Conservation (phyloP, 169 alveolate genomes). For the Perkinsus chesapeaki region DNA sequence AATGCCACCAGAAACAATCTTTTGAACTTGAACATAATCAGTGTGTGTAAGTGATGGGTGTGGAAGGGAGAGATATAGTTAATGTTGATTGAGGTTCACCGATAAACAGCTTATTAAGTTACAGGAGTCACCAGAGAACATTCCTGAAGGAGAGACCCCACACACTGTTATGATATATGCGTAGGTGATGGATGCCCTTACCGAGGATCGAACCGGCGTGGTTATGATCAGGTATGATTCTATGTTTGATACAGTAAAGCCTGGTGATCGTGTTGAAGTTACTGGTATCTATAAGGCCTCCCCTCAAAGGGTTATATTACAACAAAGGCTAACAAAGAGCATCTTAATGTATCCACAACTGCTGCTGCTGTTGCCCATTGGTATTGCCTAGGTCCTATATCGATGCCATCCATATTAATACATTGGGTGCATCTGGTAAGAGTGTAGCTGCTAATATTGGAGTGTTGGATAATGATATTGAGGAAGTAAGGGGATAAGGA, state of each 20-base stretch:
- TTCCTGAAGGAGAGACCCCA: slow-evolving; percentile 90
- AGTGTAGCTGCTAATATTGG: slow-evolving; percentile 25
- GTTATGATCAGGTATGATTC: slow-evolving; percentile 74
- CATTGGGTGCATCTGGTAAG: slow-evolving; percentile 21
- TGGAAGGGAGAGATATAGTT: background rate
- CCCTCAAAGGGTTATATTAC: slow-evolving; percentile 71
- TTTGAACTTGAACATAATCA: slow-evolving; percentile 65
- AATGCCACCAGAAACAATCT: slow-evolving; percentile 63
- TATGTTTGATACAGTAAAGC: slow-evolving; percentile 82
- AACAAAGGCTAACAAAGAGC: slow-evolving; percentile 5
- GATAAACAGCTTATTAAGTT: slow-evolving; percentile 86
- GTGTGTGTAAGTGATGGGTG: slow-evolving; percentile 23
- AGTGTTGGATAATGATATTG: slow-evolving; percentile 16
- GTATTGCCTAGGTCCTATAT: background rate
- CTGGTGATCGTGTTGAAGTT: slow-evolving; percentile 92
- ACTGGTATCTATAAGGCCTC: slow-evolving; percentile 91
- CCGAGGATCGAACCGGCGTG: slow-evolving; percentile 11
- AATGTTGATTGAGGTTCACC: slow-evolving; percentile 46
- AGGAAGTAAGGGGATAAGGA: slow-evolving; percentile 15
- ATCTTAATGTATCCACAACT: background rate
- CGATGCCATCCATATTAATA: slow-evolving; percentile 11
- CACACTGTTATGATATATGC: slow-evolving; percentile 32
- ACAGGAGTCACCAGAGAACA: slow-evolving; percentile 82
- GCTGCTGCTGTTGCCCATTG: background rate
- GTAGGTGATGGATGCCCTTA: background rate